phyloP scores from a whole-genome alignment of 352 stramenopile genomes.

The Plasmopara viticola region DNA sequence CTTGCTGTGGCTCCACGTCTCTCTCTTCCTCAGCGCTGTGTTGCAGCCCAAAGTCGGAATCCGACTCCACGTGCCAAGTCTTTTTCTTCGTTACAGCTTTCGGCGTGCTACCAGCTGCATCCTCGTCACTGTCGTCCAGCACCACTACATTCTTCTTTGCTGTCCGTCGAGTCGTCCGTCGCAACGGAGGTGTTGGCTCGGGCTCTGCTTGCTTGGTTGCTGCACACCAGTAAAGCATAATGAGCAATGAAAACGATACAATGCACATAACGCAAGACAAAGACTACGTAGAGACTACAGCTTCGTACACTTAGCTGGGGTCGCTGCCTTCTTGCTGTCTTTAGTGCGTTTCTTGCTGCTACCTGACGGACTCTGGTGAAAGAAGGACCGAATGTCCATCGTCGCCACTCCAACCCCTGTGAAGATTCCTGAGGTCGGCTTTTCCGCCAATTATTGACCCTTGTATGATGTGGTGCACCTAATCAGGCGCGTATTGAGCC shows the following conservation, averaged over 20 bases:
- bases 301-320: slow-evolving; percentile 23
- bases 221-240: not conserved
- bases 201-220: slow-evolving; percentile 21
- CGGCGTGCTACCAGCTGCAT: slow-evolving; percentile 23
- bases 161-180: slow-evolving; percentile 10
- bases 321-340: slow-evolving; percentile 22
- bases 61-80: slow-evolving; percentile 15
- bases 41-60: slow-evolving; percentile 39
- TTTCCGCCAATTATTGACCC: slow-evolving; percentile 20
- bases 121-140: slow-evolving; percentile 50
- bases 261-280: too few species aligned
- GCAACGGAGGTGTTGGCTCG: slow-evolving; percentile 24
- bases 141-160: slow-evolving; percentile 46
- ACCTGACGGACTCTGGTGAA: slow-evolving; percentile 42
- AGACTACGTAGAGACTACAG: not conserved
- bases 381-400: slow-evolving; percentile 86
- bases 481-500: slow-evolving; percentile 1
- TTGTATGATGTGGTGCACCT: slow-evolving; percentile 13
- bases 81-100: slow-evolving; percentile 28
- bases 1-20: slow-evolving; percentile 14
- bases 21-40: slow-evolving; percentile 17
- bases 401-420: slow-evolving; percentile 6
- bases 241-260: not conserved
- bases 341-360: slow-evolving; percentile 5
- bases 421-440: slow-evolving; percentile 19